phyloP scores from a whole-genome alignment of 768 basidiomycete genomes.

The Crassisporium funariophilum region DNA sequence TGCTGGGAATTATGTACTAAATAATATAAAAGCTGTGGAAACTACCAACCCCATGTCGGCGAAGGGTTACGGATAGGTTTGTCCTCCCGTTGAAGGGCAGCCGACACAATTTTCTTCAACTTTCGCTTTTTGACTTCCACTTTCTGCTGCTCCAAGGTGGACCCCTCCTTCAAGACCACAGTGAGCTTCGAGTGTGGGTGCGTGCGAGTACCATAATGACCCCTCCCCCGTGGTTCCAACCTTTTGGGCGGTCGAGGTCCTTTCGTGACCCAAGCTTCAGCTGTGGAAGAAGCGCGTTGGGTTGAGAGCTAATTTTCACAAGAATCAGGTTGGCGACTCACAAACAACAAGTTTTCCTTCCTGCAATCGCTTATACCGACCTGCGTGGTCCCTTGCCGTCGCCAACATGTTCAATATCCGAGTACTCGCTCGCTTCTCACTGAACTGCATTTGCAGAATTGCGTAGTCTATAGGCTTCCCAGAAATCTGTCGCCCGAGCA shows the following conservation, averaged over 20 bases:
- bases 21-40: conserved; percentile 16
- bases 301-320: neutral
- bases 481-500: conserved; percentile 83
- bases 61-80: conserved; percentile 74
- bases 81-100: conserved; percentile 79
- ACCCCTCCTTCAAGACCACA: conserved; percentile 80
- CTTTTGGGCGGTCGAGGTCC: conserved; percentile 64
- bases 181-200: conserved; percentile 76
- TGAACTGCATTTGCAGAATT: conserved; percentile 96
- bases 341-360: conserved; percentile 77
- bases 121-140: conserved; percentile 64
- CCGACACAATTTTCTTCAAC: conserved; percentile 77
- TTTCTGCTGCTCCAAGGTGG: conserved; percentile 69
- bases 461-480: conserved; percentile 93
- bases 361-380: conserved; percentile 72
- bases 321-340: conserved; percentile 43
- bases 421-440: conserved; percentile 85
- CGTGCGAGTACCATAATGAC: conserved; percentile 73
- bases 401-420: conserved; percentile 89
- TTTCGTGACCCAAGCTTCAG: conserved; percentile 94
- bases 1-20: too few relatives aligned
- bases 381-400: conserved; percentile 84
- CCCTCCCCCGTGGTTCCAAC: conserved; percentile 83
- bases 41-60: conserved; percentile 79
- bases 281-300: conserved; percentile 39